phyloP scores from a whole-genome alignment of 2,329 filamentous ascomycete genomes.

The Myrmaecium sp. region DNA sequence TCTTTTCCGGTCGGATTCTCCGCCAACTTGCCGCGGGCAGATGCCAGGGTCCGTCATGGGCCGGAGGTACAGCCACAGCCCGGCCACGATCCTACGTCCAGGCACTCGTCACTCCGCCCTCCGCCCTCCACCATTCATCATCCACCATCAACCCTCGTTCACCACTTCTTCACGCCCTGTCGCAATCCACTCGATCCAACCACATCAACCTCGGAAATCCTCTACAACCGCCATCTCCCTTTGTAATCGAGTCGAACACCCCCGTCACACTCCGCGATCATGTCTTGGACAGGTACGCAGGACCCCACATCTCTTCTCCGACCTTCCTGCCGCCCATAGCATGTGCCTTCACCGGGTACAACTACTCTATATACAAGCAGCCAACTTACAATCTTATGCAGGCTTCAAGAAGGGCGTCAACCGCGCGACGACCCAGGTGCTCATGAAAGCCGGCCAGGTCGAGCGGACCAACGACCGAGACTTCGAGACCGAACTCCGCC shows the following conservation, averaged over 20 bases:
- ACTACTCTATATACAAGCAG: too few species aligned
- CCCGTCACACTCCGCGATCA: constrained; percentile 15
- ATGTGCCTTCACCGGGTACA: not conserved
- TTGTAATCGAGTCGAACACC: too few species aligned
- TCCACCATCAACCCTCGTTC: not conserved
- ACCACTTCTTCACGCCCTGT: not conserved
- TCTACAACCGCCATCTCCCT: not conserved
- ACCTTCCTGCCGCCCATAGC: constrained; percentile 3
- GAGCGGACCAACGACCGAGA: constrained; percentile 97
- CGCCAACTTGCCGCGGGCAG: not conserved
- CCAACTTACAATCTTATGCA: constrained; percentile 19
- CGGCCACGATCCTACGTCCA: too few species aligned
- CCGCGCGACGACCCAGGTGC: constrained; percentile 96
- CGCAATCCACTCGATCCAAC: constrained; percentile 2
- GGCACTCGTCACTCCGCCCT: constrained; percentile 1
- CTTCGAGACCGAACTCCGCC: constrained; percentile 95
- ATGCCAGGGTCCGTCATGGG: not conserved
- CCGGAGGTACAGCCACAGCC: not conserved
- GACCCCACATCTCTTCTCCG: constrained; percentile 4
- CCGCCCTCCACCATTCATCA: not conserved
- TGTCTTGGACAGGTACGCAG: constrained; percentile 42
- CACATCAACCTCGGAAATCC: constrained; percentile 2
- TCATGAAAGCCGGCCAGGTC: constrained; percentile 99
- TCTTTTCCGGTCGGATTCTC: not conserved
- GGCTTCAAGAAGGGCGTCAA: constrained; percentile 95